These are phyloP conservation scores for Lactifluus pinguis DNA, from an alignment of 768 basidiomycete species.

Conservation along the genomic window DNA sequence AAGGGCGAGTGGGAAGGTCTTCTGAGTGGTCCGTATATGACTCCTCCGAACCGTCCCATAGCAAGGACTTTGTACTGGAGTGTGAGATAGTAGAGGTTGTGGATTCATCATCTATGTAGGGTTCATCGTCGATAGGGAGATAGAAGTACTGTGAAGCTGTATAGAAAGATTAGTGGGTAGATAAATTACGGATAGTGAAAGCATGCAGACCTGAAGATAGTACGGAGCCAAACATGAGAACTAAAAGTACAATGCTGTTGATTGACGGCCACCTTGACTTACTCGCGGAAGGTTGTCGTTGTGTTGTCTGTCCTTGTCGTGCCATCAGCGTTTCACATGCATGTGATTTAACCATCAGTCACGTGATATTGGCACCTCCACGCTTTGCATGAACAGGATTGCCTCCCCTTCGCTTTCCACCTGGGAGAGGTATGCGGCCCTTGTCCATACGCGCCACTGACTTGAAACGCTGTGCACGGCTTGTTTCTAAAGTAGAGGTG, in stretches of 20 bases:
- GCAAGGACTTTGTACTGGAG: conserved; percentile 22
- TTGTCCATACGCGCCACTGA: not conserved
- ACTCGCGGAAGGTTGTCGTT: not conserved
- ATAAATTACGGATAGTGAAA: not conserved
- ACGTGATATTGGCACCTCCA: not conserved
- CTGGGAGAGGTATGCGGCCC: not conserved
- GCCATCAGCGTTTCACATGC: not conserved
- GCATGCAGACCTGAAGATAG: conserved; percentile 17
- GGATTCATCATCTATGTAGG: conserved; percentile 41
- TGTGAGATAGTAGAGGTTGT: conserved; percentile 28
- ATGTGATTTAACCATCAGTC: conserved; percentile 5
- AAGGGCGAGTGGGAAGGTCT: conserved; percentile 7
- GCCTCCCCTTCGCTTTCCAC: not conserved
- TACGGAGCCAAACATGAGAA: conserved; percentile 16
- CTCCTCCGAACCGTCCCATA: conserved; percentile 21
- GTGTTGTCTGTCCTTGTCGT: not conserved
- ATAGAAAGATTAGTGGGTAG: not conserved
- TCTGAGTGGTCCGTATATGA: conserved; percentile 19
- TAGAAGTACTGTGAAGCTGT: conserved; percentile 56
- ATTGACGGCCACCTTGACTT: not conserved
- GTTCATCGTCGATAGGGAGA: conserved; percentile 50
- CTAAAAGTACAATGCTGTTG: not conserved
- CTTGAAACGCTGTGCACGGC: not conserved
- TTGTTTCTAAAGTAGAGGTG: not conserved
- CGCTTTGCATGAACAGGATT: too few species aligned